phyloP scores from a whole-genome alignment of 768 basidiomycete genomes.

The Boletellus sp. region DNA sequence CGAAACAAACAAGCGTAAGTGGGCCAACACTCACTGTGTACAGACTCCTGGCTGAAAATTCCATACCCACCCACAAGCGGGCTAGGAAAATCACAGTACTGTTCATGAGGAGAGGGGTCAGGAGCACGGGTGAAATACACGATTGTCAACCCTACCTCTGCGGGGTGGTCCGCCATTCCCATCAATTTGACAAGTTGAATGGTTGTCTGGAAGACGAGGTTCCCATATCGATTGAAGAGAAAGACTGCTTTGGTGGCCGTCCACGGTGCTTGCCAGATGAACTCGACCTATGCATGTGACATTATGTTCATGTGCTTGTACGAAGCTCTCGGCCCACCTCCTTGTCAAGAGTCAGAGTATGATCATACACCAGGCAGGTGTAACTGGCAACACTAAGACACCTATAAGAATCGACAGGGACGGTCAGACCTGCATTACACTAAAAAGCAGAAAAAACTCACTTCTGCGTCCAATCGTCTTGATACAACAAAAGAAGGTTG shows the following conservation, averaged over 20 bases:
- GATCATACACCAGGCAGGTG: slow-evolving; percentile 14
- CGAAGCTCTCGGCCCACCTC: slow-evolving; percentile 5
- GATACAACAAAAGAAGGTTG: neutral
- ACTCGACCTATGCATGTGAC: slow-evolving; percentile 3
- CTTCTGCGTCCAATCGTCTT: neutral
- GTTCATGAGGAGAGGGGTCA: neutral
- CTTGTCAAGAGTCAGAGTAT: slow-evolving; percentile 8
- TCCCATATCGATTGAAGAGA: slow-evolving; percentile 15
- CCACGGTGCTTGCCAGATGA: slow-evolving; percentile 16
- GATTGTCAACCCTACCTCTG: neutral
- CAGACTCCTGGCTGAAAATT: slow-evolving; percentile 5
- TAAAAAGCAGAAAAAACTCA: neutral
- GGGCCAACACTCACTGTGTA: slow-evolving; percentile 8
- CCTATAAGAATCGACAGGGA: slow-evolving; percentile 1
- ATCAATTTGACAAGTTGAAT: slow-evolving; percentile 5
- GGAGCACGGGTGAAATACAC: no score
- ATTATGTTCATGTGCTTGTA: neutral
- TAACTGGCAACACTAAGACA: slow-evolving; percentile 5
- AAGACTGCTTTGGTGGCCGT: slow-evolving; percentile 5
- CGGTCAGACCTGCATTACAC: neutral
- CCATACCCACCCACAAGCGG: neutral
- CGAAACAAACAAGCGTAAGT: neutral
- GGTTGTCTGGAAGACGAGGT: slow-evolving; percentile 10
- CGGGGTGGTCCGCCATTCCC: neutral
- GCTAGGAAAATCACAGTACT: slow-evolving; percentile 6